Evolutionary conservation across 257 asterid genomes (phyloP).

Genomic region (Solanum chmielewskii): DNA sequence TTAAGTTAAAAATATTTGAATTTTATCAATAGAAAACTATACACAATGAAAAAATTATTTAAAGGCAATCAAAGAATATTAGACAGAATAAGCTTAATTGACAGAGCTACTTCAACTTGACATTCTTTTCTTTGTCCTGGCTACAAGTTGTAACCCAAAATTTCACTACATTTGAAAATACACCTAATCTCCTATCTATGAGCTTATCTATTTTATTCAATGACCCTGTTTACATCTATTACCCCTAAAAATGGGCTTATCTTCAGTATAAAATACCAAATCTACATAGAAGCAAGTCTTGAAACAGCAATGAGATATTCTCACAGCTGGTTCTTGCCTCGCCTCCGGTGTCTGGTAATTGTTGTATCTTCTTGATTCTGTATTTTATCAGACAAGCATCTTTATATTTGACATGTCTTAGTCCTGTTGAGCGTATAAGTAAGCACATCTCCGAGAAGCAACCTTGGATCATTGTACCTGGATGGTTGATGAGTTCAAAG

Average conservation of each 20-base stretch:
- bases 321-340: neutral
- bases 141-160: neutral
- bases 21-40: too few relatives aligned
- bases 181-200: neutral
- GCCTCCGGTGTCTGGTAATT: neutral
- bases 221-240: neutral
- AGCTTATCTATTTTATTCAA: neutral
- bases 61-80: neutral
- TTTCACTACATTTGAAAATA: neutral
- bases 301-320: neutral
- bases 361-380: neutral
- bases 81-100: neutral
- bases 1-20: neutral
- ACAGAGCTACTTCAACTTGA: neutral
- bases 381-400: neutral
- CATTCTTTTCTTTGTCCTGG: neutral
- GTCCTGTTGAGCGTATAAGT: neutral
- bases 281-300: neutral
- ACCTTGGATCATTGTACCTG: neutral
- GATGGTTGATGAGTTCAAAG: conserved; percentile 12
- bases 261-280: neutral
- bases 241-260: neutral
- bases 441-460: neutral
- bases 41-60: neutral
- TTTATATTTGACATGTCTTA: neutral